Conservation (phyloP, 2,329 filamentous ascomycete species). For the Sphaerulina musiva region DNA sequence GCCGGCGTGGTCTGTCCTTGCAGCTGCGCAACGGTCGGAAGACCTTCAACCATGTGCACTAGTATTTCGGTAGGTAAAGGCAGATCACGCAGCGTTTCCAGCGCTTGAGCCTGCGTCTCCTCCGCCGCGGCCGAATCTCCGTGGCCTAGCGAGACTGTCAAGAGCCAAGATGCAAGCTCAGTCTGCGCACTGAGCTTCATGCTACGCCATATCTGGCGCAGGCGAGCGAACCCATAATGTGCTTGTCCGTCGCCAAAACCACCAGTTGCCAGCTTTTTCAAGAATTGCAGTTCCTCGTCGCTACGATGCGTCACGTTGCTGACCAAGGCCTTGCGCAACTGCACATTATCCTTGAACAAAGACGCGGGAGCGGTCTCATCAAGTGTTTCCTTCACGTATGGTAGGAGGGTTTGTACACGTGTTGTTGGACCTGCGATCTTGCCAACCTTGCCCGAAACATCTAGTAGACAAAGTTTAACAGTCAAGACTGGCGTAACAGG, state of each 20-base stretch:
- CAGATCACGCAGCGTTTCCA: conserved; percentile 66
- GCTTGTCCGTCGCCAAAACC: conserved; percentile 37
- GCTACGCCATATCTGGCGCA: conserved; percentile 65
- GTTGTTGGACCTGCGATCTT: conserved; percentile 62
- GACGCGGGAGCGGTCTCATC: conserved; percentile 45
- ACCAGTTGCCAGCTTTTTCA: conserved; percentile 47
- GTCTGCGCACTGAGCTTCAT: conserved; percentile 60
- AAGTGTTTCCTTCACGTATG: conserved; percentile 65
- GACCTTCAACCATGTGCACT: conserved; percentile 62
- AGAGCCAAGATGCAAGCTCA: conserved; percentile 54
- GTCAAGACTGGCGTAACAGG: conserved; percentile 60
- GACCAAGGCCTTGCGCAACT: conserved; percentile 49
- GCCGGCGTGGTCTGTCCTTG: conserved; percentile 64
- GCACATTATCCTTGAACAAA: conserved; percentile 37
- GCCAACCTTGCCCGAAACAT: conserved; percentile 61
- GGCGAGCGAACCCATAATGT: conserved; percentile 60
- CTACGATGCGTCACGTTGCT: conserved; percentile 51
- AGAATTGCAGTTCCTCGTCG: conserved; percentile 50
- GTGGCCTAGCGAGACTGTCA: conserved; percentile 47
- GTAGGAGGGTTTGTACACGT: conserved; percentile 69
- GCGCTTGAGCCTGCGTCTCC: conserved; percentile 51
- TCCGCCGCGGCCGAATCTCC: conserved; percentile 28
- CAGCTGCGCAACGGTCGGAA: conserved; percentile 67
- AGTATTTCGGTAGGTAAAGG: conserved; percentile 69
- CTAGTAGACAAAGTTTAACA: conserved; percentile 67